Base-by-base conservation (phyloP, 2,329 filamentous ascomycete species). In the Cytospora chrysosperma region DNA sequence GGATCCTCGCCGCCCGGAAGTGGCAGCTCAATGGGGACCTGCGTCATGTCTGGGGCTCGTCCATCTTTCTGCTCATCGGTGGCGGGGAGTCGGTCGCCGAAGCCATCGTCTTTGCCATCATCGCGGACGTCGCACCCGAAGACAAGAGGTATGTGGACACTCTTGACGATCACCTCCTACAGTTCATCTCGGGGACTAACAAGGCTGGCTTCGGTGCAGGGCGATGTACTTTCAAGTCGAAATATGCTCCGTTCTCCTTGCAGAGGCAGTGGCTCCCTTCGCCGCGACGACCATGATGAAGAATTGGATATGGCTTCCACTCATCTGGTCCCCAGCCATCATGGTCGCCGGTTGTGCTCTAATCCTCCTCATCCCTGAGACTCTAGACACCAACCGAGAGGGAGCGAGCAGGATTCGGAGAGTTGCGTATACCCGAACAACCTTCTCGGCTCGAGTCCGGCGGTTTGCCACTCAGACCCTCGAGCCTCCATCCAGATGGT, bases 201-300 rank as follows among this genome's bases (percentile, higher is more conserved):
- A 15, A 26, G 2, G 27, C 40, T 64, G 24, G 43, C 21, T 24
- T 27, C 9, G 0, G n/a, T 2, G 37, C 49, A 65, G 63, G 43
- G 59, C 55, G 2, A 15, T 34, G 0, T 65, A 59, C n/a, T 56
- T 65, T 43, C 51, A 59, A 9, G 13, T 62, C 32, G 51, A 56
- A 24, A 62, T 65, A 24, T 62, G 60, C n/a, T 43, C 63, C 12
- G 40, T 65, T 15, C 59, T 62, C 26, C 51, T 62, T 7, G 63
- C 59, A 28, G 59, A 65, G 15, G 21, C 63, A 0, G 4, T 56
- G 24, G 64, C 62, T 15, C 66, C 64, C 1, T 54, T 66, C 17
- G 40, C 53, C 8, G 59, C 62, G n/a, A 58, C 40, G 1, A 56
- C 34, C 13, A 30, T 67, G 64, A 67, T 68, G 65, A 21, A n/a